These are phyloP conservation scores for Fusarium albidum DNA, from an alignment of 2,329 filamentous ascomycete species.

Conservation along the genomic window DNA sequence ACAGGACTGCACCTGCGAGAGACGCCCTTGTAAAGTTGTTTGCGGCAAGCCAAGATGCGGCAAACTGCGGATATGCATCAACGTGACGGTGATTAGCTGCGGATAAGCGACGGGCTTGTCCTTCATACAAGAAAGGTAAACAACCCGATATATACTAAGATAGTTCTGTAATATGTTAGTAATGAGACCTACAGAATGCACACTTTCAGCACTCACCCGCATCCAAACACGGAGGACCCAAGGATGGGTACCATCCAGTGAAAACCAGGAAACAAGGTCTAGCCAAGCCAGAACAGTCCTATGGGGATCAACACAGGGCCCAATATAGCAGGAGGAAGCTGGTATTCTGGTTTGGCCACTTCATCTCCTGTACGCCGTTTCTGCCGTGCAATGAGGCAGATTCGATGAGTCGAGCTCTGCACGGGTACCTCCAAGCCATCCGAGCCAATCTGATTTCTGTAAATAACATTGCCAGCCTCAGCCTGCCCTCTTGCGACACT, in stretches of 20 bases:
- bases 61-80: constrained; percentile 30
- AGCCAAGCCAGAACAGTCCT: constrained; percentile 31
- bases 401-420: constrained; percentile 3
- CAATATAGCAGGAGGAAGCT: constrained; percentile 16
- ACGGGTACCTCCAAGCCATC: neutral
- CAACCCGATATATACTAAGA: constrained; percentile 22
- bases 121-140: constrained; percentile 29
- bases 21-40: constrained; percentile 33
- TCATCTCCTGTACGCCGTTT: constrained; percentile 18
- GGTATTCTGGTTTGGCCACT: constrained; percentile 19
- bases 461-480: fast-evolving
- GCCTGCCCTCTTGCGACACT: neutral
- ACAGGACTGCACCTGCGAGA: constrained; percentile 16
- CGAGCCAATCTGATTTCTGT: neutral
- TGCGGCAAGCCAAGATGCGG: constrained; percentile 33
- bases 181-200: fast-evolving
- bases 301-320: constrained; percentile 23
- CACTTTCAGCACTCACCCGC: constrained; percentile 28
- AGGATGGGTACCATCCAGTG: constrained; percentile 32
- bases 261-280: constrained; percentile 17
- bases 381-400: neutral
- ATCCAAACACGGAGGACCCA: constrained; percentile 29
- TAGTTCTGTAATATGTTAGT: neutral
- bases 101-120: neutral
- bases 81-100: neutral